Conservation (phyloP, 2,329 filamentous ascomycete genomes). For the Fusarium sarcochroum region DNA sequence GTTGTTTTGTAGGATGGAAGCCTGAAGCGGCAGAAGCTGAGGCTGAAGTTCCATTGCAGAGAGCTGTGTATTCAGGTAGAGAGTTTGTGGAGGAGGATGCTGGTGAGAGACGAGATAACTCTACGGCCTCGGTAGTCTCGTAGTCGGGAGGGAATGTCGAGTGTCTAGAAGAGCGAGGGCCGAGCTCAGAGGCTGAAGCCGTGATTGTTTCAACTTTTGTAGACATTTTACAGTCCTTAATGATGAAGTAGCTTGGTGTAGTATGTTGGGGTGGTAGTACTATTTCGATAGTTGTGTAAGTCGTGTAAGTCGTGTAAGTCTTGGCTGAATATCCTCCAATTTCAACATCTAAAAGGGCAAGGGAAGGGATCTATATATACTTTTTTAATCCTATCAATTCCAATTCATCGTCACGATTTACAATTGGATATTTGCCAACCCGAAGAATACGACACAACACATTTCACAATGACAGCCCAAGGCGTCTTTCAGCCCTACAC, state of each 20-base stretch:
- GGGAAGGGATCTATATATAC: slow-evolving; percentile 21
- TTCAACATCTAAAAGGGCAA: background rate
- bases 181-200: background rate
- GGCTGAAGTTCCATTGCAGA: slow-evolving; percentile 8
- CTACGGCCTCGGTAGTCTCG: slow-evolving; percentile 40
- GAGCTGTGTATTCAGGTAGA: slow-evolving; percentile 47
- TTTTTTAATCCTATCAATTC: background rate
- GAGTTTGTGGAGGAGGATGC: slow-evolving; percentile 49
- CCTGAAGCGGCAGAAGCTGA: slow-evolving; percentile 17
- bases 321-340: background rate
- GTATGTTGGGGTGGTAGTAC: background rate
- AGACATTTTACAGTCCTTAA: slow-evolving; percentile 21
- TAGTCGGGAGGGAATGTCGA: slow-evolving; percentile 51
- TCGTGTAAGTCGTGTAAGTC: background rate
- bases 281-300: background rate
- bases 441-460: slow-evolving; percentile 37
- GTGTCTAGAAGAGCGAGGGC: slow-evolving; percentile 24
- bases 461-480: slow-evolving; percentile 18
- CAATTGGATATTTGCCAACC: slow-evolving; percentile 8
- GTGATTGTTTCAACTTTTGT: slow-evolving; percentile 7
- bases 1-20: slow-evolving; percentile 60
- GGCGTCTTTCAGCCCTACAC: slow-evolving; percentile 33
- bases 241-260: background rate
- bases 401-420: background rate
- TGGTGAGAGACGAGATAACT: slow-evolving; percentile 46